Evolutionary conservation across 805 yeast genomes (phyloP).

Genomic region (Lipomyces sp.): DNA sequence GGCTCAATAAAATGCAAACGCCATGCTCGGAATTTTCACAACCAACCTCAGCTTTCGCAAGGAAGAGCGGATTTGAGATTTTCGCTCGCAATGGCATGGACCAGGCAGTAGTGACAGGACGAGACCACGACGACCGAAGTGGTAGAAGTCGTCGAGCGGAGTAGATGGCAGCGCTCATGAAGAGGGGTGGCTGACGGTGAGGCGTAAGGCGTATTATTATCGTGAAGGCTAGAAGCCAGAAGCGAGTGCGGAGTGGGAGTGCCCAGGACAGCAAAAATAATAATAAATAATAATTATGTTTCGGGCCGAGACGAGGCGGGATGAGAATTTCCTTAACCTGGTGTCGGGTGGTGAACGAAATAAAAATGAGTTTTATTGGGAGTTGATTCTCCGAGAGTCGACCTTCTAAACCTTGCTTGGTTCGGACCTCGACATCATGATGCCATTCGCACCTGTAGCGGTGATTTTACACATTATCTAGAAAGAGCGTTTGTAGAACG

Average conservation of each 20-base stretch:
- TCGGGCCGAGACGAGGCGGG: constrained; percentile 8
- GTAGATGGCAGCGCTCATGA: background rate
- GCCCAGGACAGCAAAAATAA: background rate
- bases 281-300: background rate
- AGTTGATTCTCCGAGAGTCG: too few species aligned
- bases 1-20: too few species aligned
- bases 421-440: too few species aligned
- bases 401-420: too few species aligned
- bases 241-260: background rate
- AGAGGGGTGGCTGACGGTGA: background rate
- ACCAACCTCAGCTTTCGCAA: constrained; percentile 1
- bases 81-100: constrained; percentile 37
- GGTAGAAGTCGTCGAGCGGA: background rate
- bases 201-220: background rate
- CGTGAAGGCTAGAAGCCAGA: background rate
- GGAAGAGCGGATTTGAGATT: constrained; percentile 26
- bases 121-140: constrained; percentile 7
- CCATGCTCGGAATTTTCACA: background rate
- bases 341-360: too few species aligned
- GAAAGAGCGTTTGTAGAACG: too few species aligned
- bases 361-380: too few species aligned
- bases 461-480: too few species aligned
- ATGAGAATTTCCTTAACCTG: background rate
- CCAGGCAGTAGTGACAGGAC: background rate
- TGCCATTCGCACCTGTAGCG: too few species aligned